Evolutionary conservation across 2,329 filamentous ascomycete species (phyloP), one percentile per base, ranked within the genome.

Genomic region (Sporothrix euskadiensis): DNA sequence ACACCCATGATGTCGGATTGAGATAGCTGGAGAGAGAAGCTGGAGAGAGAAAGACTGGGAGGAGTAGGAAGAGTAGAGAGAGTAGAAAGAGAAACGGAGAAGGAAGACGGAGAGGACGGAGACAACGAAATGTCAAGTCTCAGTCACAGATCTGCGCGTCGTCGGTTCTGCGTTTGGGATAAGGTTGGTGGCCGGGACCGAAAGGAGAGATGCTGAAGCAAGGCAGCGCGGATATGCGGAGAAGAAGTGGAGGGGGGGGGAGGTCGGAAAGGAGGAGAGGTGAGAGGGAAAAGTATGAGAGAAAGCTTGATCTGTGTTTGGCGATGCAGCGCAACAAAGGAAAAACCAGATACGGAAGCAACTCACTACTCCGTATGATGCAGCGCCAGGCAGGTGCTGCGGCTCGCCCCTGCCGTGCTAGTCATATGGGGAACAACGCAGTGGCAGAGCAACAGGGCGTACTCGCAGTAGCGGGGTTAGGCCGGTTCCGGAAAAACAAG

Each of bases 1-100:
- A 90, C 88, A 87, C 88, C 76, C 75, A 76, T 78, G 30, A 12
- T 54, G 57, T 54, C 71, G 12, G 44, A 16, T 49, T 59, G 71
- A 41, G 12, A 19, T n/a, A 44, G 44, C 4, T 5, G 14, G 10
- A 16, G 19, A 19, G 41, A 39, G 7, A 22, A 30, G 56, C 57
- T 16, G 19, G 52, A n/a, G 52, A 39, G 22, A 35, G 12, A 26
- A 3, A 19, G 47, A 41, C 7, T 26, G 35, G 57, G 9, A 72
- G 52, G 30, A 35, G 35, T n/a, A 63, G 8, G 26, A 4, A 10
- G 12, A 32, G 32, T 19, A 16, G 39, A 10, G 7, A 9, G 52
- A 26, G n/a, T 16, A 26, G 8, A 10, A 22, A n/a, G 52, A 22
- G 22, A 63, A 57, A 54, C 52, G 39, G 30, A 56, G 32, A 54